Conservation (phyloP, 2,329 filamentous ascomycete species). For the Xylaria sp. region DNA sequence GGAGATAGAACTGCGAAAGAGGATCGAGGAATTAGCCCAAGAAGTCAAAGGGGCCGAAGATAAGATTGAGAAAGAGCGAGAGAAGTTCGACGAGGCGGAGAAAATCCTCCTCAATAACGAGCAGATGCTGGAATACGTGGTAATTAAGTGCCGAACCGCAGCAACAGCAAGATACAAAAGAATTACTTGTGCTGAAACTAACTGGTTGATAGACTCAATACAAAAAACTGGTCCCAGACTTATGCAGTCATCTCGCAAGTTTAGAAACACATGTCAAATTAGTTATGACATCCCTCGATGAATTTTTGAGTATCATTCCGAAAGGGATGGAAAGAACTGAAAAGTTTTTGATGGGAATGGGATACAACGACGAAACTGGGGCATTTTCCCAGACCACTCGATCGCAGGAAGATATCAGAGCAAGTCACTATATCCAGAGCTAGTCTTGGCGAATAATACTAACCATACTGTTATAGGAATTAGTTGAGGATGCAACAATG, state of each 20-base stretch:
- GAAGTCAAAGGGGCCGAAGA: background rate
- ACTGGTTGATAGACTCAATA: constrained; percentile 3
- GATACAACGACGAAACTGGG: constrained; percentile 9
- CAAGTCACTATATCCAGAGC: background rate
- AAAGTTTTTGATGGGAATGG: constrained; percentile 4
- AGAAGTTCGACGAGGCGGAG: constrained; percentile 10
- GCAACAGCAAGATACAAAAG: background rate
- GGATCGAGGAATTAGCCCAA: too few species aligned
- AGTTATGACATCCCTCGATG: constrained; percentile 11
- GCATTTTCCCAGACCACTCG: background rate
- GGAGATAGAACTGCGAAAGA: too few species aligned
- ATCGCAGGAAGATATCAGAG: constrained; percentile 13
- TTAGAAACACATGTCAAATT: constrained; percentile 5
- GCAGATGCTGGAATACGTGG: constrained; percentile 14
- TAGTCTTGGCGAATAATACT: background rate
- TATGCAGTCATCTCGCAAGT: constrained; percentile 11
- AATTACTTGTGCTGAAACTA: background rate
- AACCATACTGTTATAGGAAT: background rate
- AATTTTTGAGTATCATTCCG: constrained; percentile 3
- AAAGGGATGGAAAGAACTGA: background rate
- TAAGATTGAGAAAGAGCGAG: constrained; percentile 10
- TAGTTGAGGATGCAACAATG: constrained; percentile 10
- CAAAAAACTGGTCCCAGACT: background rate
- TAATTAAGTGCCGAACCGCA: background rate
- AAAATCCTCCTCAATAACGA: constrained; percentile 6